A percentile compares a stretch with the other conserved stretches of the same genome.
These are phyloP conservation scores for Paraphysoderma sedebokerense DNA, from an alignment of 371 early-diverging fungal genomes.

Conservation along the genomic window DNA sequence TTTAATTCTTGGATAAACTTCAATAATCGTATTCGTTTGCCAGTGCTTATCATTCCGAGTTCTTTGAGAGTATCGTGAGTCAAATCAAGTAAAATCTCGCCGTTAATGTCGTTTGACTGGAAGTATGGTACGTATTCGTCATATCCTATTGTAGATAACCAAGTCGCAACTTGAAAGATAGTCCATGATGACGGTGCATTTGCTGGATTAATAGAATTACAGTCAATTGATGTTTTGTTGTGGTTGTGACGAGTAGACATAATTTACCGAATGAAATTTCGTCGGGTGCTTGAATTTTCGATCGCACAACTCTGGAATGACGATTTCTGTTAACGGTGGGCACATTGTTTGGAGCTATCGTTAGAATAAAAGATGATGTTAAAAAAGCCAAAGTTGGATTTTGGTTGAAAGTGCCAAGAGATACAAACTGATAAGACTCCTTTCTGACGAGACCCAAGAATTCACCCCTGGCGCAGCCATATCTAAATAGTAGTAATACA, in stretches of 20 bases:
- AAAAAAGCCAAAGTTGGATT: not conserved
- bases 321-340: slow-evolving; percentile 8
- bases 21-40: slow-evolving; percentile 11
- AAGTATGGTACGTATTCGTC: slow-evolving; percentile 10
- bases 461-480: slow-evolving; percentile 17
- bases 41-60: slow-evolving; percentile 13
- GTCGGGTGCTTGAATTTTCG: not conserved
- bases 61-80: slow-evolving; percentile 18
- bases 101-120: slow-evolving; percentile 17
- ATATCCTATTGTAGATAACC: slow-evolving; percentile 11
- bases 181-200: slow-evolving; percentile 11
- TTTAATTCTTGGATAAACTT: slow-evolving; percentile 14
- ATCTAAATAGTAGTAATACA: slow-evolving; percentile 6
- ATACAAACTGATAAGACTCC: slow-evolving; percentile 22
- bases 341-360: slow-evolving; percentile 6
- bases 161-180: slow-evolving; percentile 11
- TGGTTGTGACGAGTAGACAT: not conserved
- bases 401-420: not conserved
- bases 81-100: slow-evolving; percentile 16
- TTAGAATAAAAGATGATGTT: no score
- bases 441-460: slow-evolving; percentile 23
- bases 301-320: slow-evolving; percentile 6
- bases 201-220: slow-evolving; percentile 4
- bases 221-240: not conserved
- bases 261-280: not conserved